Percentiles rank a stretch among this genome's conserved stretches.
Evolutionary conservation across 2,329 filamentous ascomycete genomes (phyloP).

Genomic region (Pseudogymnoascus sp.): DNA sequence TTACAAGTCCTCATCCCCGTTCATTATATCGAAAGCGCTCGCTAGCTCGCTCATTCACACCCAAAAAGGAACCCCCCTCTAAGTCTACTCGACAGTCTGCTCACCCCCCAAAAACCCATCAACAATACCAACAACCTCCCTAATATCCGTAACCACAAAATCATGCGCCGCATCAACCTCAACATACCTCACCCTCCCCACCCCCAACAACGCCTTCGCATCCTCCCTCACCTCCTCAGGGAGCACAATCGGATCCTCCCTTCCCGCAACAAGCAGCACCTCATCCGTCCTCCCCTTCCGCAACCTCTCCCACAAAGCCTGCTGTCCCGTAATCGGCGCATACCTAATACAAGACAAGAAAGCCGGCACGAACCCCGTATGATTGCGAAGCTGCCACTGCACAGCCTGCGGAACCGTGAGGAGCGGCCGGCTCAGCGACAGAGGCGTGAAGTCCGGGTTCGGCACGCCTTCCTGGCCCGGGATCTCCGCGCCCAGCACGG

Average conservation of each 20-base stretch:
- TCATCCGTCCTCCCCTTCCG: slow-evolving; percentile 38
- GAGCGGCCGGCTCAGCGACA: slow-evolving; percentile 15
- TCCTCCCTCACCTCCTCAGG: slow-evolving; percentile 30
- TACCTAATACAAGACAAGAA: slow-evolving; percentile 50
- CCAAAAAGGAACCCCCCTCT: too few species aligned
- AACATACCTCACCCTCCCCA: slow-evolving; percentile 40
- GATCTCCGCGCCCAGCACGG: background rate
- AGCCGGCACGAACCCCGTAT: slow-evolving; percentile 49
- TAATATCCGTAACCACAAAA: slow-evolving; percentile 50
- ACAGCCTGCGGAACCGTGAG: slow-evolving; percentile 29
- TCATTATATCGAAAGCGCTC: background rate
- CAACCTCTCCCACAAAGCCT: slow-evolving; percentile 41
- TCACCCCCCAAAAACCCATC: slow-evolving; percentile 39
- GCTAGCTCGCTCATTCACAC: background rate
- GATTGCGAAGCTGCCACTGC: slow-evolving; percentile 48
- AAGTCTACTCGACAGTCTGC: background rate
- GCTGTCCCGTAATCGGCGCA: slow-evolving; percentile 45
- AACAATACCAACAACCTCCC: slow-evolving; percentile 37
- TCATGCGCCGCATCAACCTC: slow-evolving; percentile 49
- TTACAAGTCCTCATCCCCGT: background rate
- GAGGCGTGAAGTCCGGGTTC: slow-evolving; percentile 1
- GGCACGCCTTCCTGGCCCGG: slow-evolving; percentile 13
- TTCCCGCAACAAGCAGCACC: slow-evolving; percentile 38
- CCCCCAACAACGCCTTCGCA: slow-evolving; percentile 17
- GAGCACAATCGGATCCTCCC: slow-evolving; percentile 44